phyloP scores from a whole-genome alignment of 495 filamentous ascomycete species.

The Trichoderma erinaceum region DNA sequence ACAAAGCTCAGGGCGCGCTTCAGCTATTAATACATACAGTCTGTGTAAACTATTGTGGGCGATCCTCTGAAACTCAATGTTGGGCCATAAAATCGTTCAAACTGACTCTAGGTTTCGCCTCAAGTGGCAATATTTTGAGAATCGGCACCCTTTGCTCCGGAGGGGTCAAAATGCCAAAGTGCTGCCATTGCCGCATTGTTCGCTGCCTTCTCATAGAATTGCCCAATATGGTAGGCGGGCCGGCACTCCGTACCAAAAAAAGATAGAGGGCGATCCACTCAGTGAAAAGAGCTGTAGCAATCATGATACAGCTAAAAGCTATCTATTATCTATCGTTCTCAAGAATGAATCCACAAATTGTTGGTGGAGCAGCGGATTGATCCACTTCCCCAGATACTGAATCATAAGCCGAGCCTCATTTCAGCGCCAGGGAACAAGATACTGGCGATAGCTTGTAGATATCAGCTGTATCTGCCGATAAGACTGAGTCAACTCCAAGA shows the following conservation, averaged over 20 bases:
- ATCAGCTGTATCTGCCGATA: neutral
- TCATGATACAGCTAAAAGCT: neutral
- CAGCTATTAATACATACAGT: neutral
- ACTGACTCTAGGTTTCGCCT: neutral
- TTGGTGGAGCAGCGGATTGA: neutral
- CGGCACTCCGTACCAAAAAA: neutral
- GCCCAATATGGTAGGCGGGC: neutral
- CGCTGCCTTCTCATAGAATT: neutral
- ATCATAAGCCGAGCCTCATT: neutral
- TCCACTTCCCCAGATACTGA: conserved; percentile 1
- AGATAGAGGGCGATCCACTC: neutral
- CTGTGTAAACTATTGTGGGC: neutral
- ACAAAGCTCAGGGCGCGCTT: neutral
- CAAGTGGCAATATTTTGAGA: conserved; percentile 7
- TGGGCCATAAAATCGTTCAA: neutral
- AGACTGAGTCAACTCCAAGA: neutral
- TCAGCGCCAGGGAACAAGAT: neutral
- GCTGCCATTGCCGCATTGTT: neutral
- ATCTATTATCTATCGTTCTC: neutral
- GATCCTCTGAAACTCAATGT: neutral
- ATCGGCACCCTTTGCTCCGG: neutral
- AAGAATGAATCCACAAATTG: neutral
- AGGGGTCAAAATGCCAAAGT: neutral
- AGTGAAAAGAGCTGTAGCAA: neutral
- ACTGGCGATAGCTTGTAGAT: neutral